Conservation (phyloP, 148 eudicot genomes). For the Silene conica region DNA sequence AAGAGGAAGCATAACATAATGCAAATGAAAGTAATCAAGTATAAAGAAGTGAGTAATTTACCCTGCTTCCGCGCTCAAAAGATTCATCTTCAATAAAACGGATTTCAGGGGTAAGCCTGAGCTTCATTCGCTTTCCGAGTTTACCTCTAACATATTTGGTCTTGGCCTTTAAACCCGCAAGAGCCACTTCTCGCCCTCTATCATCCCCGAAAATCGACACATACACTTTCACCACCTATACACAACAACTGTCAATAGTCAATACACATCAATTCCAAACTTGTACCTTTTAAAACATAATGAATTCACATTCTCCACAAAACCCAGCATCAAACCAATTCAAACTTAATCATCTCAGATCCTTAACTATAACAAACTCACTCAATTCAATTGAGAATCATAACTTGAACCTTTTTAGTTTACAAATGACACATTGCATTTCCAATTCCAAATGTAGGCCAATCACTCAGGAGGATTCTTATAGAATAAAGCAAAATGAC, state of each 20-base stretch:
- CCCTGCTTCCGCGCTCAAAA: slow-evolving; percentile 95
- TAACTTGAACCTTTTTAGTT: no score
- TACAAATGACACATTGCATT: no score
- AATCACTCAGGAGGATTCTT: no score
- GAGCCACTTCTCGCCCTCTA: slow-evolving; percentile 90
- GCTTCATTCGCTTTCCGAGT: slow-evolving; percentile 85
- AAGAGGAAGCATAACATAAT: not conserved
- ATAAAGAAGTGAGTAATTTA: slow-evolving; percentile 24
- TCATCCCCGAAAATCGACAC: slow-evolving; percentile 96
- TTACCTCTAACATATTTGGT: slow-evolving; percentile 79
- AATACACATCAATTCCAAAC: not conserved
- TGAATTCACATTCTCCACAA: not conserved
- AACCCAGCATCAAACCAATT: not conserved
- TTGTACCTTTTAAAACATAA: not conserved
- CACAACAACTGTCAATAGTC: not conserved
- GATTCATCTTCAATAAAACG: slow-evolving; percentile 92
- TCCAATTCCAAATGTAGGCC: no score
- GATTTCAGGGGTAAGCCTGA: slow-evolving; percentile 90
- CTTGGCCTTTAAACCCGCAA: slow-evolving; percentile 83
- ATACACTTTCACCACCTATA: slow-evolving; percentile 91
- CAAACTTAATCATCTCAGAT: not conserved
- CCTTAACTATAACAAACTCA: not conserved
- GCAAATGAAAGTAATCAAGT: not conserved
- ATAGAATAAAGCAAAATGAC: no score
- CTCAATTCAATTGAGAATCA: not conserved